Conservation (phyloP, 306 rosid species). For the Malus orientalis region DNA sequence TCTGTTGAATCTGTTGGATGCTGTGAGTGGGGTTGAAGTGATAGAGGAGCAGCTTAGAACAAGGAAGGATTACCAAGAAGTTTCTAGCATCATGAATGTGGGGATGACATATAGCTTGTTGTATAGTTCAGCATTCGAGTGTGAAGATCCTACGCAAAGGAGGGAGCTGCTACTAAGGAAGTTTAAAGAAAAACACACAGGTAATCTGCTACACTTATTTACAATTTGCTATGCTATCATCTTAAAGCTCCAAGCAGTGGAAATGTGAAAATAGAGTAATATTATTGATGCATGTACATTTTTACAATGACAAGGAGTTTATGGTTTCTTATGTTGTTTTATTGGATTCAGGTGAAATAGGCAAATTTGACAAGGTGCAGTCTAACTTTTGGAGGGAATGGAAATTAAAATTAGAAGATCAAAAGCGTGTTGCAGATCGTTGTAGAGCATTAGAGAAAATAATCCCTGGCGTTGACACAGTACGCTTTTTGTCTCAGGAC, state of each 20-base stretch:
- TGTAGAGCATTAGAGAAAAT: constrained; percentile 72
- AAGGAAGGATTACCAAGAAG: constrained; percentile 75
- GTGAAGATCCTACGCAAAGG: constrained; percentile 52
- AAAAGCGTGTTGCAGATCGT: constrained; percentile 69
- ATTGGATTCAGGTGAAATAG: constrained; percentile 52
- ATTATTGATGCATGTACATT: not conserved
- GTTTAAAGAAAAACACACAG: constrained; percentile 73
- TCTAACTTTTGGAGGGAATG: constrained; percentile 97
- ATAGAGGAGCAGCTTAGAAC: constrained; percentile 84
- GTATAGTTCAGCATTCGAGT: constrained; percentile 63
- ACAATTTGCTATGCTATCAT: not conserved
- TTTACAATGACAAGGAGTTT: not conserved
- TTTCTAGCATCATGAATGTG: constrained; percentile 75
- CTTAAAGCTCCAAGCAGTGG: no score
- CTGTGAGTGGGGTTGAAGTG: constrained; percentile 77
- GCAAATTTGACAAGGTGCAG: constrained; percentile 66
- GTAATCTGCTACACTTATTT: constrained; percentile 26
- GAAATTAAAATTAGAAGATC: constrained; percentile 87
- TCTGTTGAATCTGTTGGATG: constrained; percentile 87
- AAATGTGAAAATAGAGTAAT: no score
- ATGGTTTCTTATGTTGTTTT: constrained; percentile 2
- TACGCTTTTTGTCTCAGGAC: constrained; percentile 82
- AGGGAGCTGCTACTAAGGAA: constrained; percentile 68
- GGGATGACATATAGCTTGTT: constrained; percentile 85
- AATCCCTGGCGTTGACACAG: constrained; percentile 86